These are phyloP conservation scores for Pterocarpus santalinus DNA, from an alignment of 306 rosid genomes.

Conservation along the genomic window DNA sequence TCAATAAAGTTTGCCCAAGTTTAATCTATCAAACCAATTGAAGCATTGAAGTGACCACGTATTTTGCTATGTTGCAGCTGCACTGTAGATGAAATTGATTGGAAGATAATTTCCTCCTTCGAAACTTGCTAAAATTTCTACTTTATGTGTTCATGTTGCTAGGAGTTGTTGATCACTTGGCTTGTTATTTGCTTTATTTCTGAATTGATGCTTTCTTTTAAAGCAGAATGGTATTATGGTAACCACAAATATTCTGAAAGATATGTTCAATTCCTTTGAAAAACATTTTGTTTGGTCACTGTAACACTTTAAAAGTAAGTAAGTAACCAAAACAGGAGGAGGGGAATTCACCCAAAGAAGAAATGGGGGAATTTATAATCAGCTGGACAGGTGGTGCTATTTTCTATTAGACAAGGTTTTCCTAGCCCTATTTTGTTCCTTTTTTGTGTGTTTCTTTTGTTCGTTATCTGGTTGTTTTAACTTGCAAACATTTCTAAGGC, in stretches of 20 bases:
- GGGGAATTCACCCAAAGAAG: neutral
- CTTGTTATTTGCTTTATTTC: neutral
- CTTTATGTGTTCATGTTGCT: constrained; percentile 13
- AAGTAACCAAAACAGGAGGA: neutral
- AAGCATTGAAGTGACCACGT: neutral
- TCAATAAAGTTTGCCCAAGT: neutral
- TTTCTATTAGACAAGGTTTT: neutral
- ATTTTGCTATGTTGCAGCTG: constrained; percentile 4
- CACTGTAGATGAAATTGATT: neutral
- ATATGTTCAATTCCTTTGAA: neutral
- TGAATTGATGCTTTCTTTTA: constrained; percentile 14
- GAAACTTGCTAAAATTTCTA: neutral
- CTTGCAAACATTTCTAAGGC: neutral
- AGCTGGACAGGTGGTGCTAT: neutral
- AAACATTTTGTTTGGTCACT: neutral
- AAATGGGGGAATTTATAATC: neutral
- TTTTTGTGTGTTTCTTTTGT: constrained; percentile 1
- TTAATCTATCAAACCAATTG: constrained; percentile 1
- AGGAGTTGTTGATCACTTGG: constrained; percentile 18
- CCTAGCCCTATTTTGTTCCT: neutral
- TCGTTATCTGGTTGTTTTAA: neutral
- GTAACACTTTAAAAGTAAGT: neutral
- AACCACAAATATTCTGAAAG: neutral
- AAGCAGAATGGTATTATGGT: neutral
- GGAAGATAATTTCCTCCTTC: too few relatives aligned